A percentile compares a stretch with the other conserved stretches of the same genome.
phyloP scores from a whole-genome alignment of 2,329 filamentous ascomycete genomes.

The Cladosporium cucumerinum region DNA sequence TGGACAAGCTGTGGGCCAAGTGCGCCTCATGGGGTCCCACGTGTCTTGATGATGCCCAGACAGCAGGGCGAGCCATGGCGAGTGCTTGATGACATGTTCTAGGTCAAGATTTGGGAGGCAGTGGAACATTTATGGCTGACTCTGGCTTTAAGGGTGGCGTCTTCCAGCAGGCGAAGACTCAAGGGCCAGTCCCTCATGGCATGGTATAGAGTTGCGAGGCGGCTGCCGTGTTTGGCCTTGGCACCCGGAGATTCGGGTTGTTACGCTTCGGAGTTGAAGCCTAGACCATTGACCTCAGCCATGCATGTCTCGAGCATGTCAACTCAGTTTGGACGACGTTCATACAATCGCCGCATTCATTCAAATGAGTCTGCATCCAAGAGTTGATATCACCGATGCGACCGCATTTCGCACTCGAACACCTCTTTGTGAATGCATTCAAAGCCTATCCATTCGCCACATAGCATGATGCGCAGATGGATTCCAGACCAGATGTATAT shows the following conservation, averaged over 20 bases:
- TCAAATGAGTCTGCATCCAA: neutral
- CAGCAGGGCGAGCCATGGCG: neutral
- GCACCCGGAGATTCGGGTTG: neutral
- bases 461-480: neutral
- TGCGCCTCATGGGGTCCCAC: neutral
- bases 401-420: neutral
- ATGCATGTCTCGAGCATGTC: neutral
- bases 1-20: neutral
- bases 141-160: neutral
- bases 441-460: neutral
- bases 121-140: neutral
- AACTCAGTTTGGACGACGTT: neutral
- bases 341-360: neutral
- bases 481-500: neutral
- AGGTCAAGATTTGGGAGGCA: neutral
- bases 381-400: no score
- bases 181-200: neutral
- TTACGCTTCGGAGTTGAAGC: neutral
- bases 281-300: neutral
- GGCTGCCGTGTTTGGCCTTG: neutral
- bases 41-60: constrained; percentile 2
- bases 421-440: neutral
- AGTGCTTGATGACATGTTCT: neutral
- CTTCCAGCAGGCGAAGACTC: neutral
- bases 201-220: neutral